Evolutionary conservation across 2,329 filamentous ascomycete species (phyloP), one percentile per base, ranked within the genome.

Genomic region (Myrmaecium sp.): DNA sequence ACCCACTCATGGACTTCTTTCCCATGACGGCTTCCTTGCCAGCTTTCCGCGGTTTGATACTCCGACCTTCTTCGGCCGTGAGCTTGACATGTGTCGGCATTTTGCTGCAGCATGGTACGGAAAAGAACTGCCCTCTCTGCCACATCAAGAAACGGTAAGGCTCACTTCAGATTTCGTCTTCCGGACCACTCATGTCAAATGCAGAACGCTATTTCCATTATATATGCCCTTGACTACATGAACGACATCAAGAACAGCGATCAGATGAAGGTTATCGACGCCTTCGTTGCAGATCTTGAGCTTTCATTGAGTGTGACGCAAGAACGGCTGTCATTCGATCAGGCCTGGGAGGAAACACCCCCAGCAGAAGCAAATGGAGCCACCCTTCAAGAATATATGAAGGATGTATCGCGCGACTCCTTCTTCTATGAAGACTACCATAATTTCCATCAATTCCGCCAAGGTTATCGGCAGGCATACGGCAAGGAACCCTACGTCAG

Each of bases 381-480:
- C n/a, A 25, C 24, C 3, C 25, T 29, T 12, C 9, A 29, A n/a
- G 25, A 29, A 9, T 32, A 29, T 17, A 32, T 32, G 30, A 32
- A 30, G 29, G 22, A 29, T 21, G 30, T 23, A 4, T 28, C 25
- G 14, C 20, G 21, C 8, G 14, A 33, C 17, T 33, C 33, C 6
- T 36, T 31, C 30, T 41, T 28, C 16, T 39, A 39, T 26, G 36
- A 36, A 13, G 28, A 29, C 16, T 41, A 38, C 23, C 38, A 42
- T 18, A 30, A 27, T 11, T 32, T 33, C 11, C 30, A 33, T n/a
- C 18, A 26, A 4, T 40, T 42, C 23, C 28, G 39, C 15, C n/a
- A 16, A 5, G 25, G 32, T 8, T 39, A 39, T 25, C 12, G 21
- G 8, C 7, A 30, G 4, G 27, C 23, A 21, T 33, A 24, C 26